Conservation (phyloP, 352 stramenopile genomes). For the Thraustochytrium aureum region DNA sequence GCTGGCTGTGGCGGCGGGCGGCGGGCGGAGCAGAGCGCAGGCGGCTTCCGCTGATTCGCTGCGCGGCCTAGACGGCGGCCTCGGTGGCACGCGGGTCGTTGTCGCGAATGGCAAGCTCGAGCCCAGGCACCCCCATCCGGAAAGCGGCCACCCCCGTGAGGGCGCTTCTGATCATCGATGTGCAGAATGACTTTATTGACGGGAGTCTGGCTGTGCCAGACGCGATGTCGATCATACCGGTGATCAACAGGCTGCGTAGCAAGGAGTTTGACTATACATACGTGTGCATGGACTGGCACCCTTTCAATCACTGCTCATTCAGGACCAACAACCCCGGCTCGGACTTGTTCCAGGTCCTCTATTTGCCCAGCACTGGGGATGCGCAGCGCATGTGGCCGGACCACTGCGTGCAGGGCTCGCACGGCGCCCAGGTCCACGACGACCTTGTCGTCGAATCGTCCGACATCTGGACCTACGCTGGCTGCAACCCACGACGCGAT, state of each 20-base stretch:
- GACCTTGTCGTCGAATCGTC: neutral
- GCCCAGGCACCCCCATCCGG: too few species aligned
- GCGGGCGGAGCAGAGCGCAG: too few species aligned
- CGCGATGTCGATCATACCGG: neutral
- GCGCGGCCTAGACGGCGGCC: too few species aligned
- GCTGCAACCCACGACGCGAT: neutral
- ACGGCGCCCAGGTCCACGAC: neutral
- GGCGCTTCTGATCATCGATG: conserved; percentile 23
- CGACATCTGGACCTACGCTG: neutral
- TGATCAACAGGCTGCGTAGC: conserved; percentile 7
- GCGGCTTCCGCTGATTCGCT: too few species aligned
- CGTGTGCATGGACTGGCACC: conserved; percentile 32
- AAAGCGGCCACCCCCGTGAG: neutral
- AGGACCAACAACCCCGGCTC: neutral
- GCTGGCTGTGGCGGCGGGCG: too few species aligned
- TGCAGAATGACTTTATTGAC: conserved; percentile 34
- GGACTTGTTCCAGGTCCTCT: neutral
- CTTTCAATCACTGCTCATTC: conserved; percentile 8
- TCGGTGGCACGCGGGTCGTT: too few species aligned
- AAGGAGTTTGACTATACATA: conserved; percentile 11
- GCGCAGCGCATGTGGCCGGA: conserved; percentile 22
- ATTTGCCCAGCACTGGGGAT: conserved; percentile 1
- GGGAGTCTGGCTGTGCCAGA: conserved; percentile 7
- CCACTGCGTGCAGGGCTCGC: conserved; percentile 27
- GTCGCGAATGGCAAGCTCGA: too few species aligned